Base-by-base conservation (phyloP, 805 yeast genomes). In the Candida pseudofarinosa region DNA sequence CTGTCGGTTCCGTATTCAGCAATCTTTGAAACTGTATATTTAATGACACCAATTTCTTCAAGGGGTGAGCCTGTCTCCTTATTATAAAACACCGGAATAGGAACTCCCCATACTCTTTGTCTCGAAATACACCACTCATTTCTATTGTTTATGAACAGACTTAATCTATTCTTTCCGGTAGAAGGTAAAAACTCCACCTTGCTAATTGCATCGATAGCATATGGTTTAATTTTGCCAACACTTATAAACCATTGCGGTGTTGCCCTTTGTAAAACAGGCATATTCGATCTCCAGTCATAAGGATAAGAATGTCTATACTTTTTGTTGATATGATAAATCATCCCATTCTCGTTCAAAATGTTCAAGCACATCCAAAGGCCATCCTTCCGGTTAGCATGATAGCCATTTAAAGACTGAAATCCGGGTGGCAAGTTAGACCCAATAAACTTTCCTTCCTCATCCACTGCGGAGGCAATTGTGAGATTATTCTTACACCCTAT, bases 241-340 rank as follows among this genome's bases (percentile, higher is more conserved):
- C 90, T 86, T 5, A 93, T 85, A 62, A 93, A 93, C 95, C 98
- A 93, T 63, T 93, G 99, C 1, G 97, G 93, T 0, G 99, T 93
- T 0, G 98, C 82, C 46, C 98, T 74, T 45, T 93, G 88, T 39
- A 93, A 82, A n/a, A 93, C 89, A 0, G 99, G 99, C 35, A 84
- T 85, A 58, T 90, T 90, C 2, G 96, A 87, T 53, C 99, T 77
- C 99, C 99, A 93, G 60, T 93, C 99, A 57, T 88, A 89, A 0
- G 99, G 98, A 54, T 91, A 91, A 2, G 91, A 87, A 63, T 93
- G 99, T 8, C 60, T 64, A 56, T 83, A 83, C 30, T 71, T 65
- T 31, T 66, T 63, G 43, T 81, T 70, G 1, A 72, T 50, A n/a
- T 71, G 56, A 46, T 71, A 73, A 1, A 83, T 51, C 74, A 83